Base-by-base conservation (phyloP, 2,329 filamentous ascomycete species). In the Dothistroma septosporum region DNA sequence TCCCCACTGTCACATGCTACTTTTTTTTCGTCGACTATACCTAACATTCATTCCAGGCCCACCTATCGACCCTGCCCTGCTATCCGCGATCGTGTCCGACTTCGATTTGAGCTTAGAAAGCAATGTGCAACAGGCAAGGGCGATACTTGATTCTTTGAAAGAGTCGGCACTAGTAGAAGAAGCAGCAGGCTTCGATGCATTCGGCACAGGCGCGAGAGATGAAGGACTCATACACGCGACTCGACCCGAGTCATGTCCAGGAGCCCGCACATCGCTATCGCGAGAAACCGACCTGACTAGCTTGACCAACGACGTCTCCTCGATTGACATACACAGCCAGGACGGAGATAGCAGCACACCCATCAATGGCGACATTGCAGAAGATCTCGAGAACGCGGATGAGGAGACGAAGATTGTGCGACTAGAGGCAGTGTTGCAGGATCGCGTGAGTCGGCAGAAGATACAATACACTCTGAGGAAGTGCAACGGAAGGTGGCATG, bases 11-110 rank as follows among this genome's bases (percentile, higher is more conserved):
- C 11, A 19, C 49, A 22, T 11, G 37, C n/a, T 4, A 28, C 49
- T 19, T 14, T n/a, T 41, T n/a, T n/a, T 19, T 24, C 32, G 21
- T 14, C 35, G 41, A 44, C 87, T 4, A 16, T 5, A 19, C 3
- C 41, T 44, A 44, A 44, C 16, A 9, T n/a, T 24, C n/a, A 35
- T 16, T 33, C 32, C 19, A 60, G 58, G 87, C 71, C 84, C 88
- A 24, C 83, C 87, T 19, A 76, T 97, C 46, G 92, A 97, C 67
- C 85, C 91, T 65, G 84, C 90, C 0, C 82, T 93, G 12, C 84
- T 97, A 61, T 82, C 88, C 57, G 87, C 91, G 4, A 89, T 97
- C 54, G 79, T 86, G 5, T 84, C 79, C 56, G 93, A 97, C 70
- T 90, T 86, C 74, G 83, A 92, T 67, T 77, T 92, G 19, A 72